A percentile compares a stretch with the other conserved stretches of the same genome.
phyloP scores from a whole-genome alignment of 176 grass and related monocot genomes.

The Aegilops umbellulata region DNA sequence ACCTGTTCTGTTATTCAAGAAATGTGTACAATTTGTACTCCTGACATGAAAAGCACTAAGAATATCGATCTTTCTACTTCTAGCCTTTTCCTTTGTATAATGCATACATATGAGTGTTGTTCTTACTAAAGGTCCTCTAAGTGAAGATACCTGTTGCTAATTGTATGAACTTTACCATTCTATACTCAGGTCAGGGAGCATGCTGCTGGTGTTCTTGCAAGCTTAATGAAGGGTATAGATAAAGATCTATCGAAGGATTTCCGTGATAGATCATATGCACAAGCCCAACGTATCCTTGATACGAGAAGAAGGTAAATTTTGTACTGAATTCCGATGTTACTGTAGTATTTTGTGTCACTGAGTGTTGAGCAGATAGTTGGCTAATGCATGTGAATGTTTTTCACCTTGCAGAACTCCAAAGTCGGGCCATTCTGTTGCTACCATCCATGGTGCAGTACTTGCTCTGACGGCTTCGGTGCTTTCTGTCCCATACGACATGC shows the following conservation, averaged over 20 bases:
- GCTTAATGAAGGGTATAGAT: conserved; percentile 92
- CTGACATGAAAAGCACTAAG: neutral
- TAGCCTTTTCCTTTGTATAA: conserved; percentile 4
- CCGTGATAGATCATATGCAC: conserved; percentile 67
- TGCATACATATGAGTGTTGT: neutral
- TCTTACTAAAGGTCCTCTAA: neutral
- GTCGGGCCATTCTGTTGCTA: conserved; percentile 54
- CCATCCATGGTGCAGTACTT: conserved; percentile 85
- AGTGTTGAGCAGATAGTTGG: neutral
- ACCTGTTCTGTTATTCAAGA: neutral
- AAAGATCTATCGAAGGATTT: conserved; percentile 71
- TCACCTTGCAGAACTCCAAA: conserved; percentile 48
- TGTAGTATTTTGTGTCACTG: neutral
- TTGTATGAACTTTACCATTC: conserved; percentile 10
- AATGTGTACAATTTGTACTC: neutral
- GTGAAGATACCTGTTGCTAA: neutral
- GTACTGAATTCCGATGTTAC: neutral
- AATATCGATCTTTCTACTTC: neutral
- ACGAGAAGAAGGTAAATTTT: conserved; percentile 51
- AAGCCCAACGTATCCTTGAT: conserved; percentile 60
- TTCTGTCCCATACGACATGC: conserved; percentile 97
- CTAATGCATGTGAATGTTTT: conserved; percentile 13
- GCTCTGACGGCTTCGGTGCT: conserved; percentile 88
- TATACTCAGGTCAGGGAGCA: conserved; percentile 85
- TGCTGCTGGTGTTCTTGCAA: conserved; percentile 91